These are phyloP conservation scores for Isoetes engelmannii DNA, from an alignment of 83 land plant genomes.

Conservation along the genomic window DNA sequence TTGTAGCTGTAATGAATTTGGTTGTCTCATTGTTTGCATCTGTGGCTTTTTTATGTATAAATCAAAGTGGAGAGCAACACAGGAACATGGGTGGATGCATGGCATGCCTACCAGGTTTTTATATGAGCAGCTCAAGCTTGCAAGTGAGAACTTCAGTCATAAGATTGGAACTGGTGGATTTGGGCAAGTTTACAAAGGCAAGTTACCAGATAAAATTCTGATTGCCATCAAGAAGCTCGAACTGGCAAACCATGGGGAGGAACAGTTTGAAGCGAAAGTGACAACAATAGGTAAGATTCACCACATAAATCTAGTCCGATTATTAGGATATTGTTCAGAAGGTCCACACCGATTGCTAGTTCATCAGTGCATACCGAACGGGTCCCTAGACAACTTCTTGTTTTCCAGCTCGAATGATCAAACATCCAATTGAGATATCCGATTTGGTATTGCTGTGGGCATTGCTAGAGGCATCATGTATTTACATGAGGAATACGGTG, in stretches of 20 bases:
- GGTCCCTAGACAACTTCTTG: constrained; percentile 15
- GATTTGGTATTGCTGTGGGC: constrained; percentile 48
- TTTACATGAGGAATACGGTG: constrained; percentile 56
- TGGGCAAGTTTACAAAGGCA: no score
- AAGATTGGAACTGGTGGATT: no score
- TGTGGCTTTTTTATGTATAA: no score
- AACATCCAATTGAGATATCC: constrained; percentile 28
- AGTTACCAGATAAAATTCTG: no score
- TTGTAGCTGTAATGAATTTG: no score
- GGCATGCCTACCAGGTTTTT: no score
- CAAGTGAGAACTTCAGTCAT: no score
- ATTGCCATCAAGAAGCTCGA: constrained; percentile 7
- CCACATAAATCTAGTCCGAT: constrained; percentile 3
- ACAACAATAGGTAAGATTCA: constrained; percentile 4
- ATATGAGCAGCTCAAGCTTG: no score
- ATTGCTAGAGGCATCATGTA: constrained; percentile 49
- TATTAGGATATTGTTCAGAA: constrained; percentile 8
- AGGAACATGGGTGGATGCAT: no score
- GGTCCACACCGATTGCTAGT: constrained; percentile 14
- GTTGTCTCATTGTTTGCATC: no score
- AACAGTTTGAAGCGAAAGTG: constrained; percentile 11
- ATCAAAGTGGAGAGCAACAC: no score
- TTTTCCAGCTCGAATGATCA: neutral
- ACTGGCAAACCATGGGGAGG: constrained; percentile 4
- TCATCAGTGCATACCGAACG: constrained; percentile 41